Conservation (phyloP, 495 filamentous ascomycete genomes). For the Podospora tetraspora region DNA sequence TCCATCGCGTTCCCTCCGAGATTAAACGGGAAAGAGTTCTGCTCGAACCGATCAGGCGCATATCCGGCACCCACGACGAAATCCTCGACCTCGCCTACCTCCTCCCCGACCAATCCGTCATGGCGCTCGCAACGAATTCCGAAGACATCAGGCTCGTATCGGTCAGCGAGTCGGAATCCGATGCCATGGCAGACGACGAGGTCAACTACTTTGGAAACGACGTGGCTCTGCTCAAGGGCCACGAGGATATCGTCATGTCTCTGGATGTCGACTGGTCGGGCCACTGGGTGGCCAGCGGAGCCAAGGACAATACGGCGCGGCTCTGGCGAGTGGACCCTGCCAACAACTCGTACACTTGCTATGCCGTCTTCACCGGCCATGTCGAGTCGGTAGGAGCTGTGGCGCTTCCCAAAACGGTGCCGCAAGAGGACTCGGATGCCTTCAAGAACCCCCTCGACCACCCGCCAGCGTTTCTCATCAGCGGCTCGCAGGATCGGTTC, state of each 20-base stretch:
- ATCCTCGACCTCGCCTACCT: conserved; percentile 90
- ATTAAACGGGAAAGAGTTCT: conserved; percentile 27
- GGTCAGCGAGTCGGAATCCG: conserved; percentile 29
- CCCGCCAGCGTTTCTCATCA: conserved; percentile 77
- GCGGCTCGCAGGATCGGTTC: conserved; percentile 90
- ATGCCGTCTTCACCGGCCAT: conserved; percentile 79
- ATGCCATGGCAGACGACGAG: conserved; percentile 31
- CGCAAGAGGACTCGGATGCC: conserved; percentile 59
- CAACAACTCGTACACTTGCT: conserved; percentile 68
- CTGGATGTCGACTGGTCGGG: conserved; percentile 94
- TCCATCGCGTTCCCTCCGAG: conserved; percentile 55
- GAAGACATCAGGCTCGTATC: conserved; percentile 87
- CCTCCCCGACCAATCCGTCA: conserved; percentile 66
- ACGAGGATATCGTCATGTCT: conserved; percentile 93
- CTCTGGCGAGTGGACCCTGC: conserved; percentile 84
- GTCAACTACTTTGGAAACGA: conserved; percentile 78
- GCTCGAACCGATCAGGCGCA: conserved; percentile 55
- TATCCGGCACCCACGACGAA: conserved; percentile 95
- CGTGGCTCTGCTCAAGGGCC: conserved; percentile 75
- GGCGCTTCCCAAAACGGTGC: conserved; percentile 63
- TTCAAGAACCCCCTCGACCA: conserved; percentile 63
- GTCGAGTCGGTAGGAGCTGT: conserved; percentile 94
- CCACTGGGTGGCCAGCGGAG: conserved; percentile 90
- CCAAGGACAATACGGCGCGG: conserved; percentile 92
- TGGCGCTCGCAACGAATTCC: conserved; percentile 91